A percentile compares a stretch with the other conserved stretches of the same genome.
Evolutionary conservation across 2,329 filamentous ascomycete genomes (phyloP).

Genomic region (Sclerotinia glacialis): DNA sequence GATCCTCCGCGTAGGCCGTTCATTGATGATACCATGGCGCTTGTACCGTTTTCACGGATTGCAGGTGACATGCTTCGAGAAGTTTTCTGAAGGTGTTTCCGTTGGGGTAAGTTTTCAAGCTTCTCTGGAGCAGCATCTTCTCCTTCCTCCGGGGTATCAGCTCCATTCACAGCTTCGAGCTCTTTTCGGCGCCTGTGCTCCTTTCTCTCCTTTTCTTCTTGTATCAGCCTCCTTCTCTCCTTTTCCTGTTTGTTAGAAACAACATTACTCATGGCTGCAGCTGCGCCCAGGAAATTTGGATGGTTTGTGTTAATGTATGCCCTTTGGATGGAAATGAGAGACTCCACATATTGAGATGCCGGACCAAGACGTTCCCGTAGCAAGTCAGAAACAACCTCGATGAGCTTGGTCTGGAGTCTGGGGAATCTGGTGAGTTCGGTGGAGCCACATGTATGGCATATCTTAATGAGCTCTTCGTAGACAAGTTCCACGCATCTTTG

Average conservation of each 20-base stretch:
- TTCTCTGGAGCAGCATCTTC: slow-evolving; percentile 48
- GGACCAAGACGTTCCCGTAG: slow-evolving; percentile 89
- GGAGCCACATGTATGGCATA: slow-evolving; percentile 96
- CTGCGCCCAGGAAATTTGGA: slow-evolving; percentile 95
- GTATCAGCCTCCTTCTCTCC: slow-evolving; percentile 75
- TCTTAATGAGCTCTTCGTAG: slow-evolving; percentile 98
- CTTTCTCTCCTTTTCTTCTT: slow-evolving; percentile 82
- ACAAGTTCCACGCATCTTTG: slow-evolving; percentile 97
- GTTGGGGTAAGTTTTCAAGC: slow-evolving; percentile 55
- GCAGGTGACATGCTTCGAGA: slow-evolving; percentile 80
- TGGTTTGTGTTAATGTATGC: slow-evolving; percentile 99
- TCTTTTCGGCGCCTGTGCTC: slow-evolving; percentile 83
- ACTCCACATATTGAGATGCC: slow-evolving; percentile 87
- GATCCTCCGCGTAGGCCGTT: slow-evolving; percentile 64
- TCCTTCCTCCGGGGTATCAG: slow-evolving; percentile 63
- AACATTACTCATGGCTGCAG: slow-evolving; percentile 95
- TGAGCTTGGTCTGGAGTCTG: slow-evolving; percentile 90
- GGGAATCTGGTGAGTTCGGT: slow-evolving; percentile 91
- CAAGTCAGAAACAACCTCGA: slow-evolving; percentile 95
- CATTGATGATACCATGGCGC: slow-evolving; percentile 60
- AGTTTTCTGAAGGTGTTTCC: slow-evolving; percentile 53
- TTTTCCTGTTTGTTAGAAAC: slow-evolving; percentile 93
- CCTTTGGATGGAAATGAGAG: slow-evolving; percentile 92
- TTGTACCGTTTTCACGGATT: slow-evolving; percentile 63
- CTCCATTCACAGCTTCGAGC: slow-evolving; percentile 68